phyloP scores from a whole-genome alignment of 2,329 filamentous ascomycete species.

The Helotiales sp. region DNA sequence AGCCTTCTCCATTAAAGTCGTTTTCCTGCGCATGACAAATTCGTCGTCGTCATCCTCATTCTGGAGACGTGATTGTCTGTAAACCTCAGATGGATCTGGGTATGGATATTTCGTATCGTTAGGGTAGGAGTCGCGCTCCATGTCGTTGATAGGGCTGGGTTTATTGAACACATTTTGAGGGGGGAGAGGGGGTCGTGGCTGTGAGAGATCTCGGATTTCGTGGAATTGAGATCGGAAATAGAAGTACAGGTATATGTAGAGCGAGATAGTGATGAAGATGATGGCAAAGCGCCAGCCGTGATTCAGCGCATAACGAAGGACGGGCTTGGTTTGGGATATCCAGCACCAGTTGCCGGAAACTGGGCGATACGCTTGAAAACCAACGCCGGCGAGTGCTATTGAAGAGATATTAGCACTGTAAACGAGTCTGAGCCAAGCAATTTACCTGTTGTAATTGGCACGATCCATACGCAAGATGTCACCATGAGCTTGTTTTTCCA shows the following conservation, averaged over 20 bases:
- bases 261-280: neutral
- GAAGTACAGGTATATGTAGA: neutral
- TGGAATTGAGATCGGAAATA: neutral
- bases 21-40: neutral
- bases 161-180: too few relatives aligned
- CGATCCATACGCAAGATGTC: neutral
- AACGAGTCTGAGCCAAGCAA: neutral
- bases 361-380: neutral
- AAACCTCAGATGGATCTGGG: neutral
- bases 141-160: neutral
- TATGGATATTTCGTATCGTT: neutral
- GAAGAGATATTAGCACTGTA: neutral
- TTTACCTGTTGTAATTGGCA: neutral
- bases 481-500: neutral
- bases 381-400: neutral
- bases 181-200: neutral
- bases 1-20: neutral
- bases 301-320: neutral
- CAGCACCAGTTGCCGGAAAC: neutral
- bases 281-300: neutral
- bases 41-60: neutral
- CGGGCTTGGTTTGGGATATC: neutral
- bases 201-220: neutral
- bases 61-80: neutral
- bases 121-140: neutral